Evolutionary conservation across 805 yeast genomes (phyloP).

Genomic region (Kuraishia ogatae): DNA sequence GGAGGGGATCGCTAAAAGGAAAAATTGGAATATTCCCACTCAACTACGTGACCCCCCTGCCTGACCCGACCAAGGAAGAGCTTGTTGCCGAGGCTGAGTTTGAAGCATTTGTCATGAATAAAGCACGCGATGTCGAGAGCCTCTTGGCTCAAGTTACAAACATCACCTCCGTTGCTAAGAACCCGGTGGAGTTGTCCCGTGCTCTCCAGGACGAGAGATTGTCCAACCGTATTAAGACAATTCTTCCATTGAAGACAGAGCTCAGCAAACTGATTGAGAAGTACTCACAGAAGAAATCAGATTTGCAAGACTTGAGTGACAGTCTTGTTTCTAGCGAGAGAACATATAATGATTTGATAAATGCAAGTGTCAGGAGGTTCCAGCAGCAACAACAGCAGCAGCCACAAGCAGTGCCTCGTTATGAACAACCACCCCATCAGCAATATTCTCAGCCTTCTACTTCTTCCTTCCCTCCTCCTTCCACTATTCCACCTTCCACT

Average conservation of each 20-base stretch:
- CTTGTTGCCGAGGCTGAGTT: conserved; percentile 36
- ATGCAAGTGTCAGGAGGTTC: conserved; percentile 27
- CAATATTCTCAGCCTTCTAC: background rate
- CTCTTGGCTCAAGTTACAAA: conserved; percentile 47
- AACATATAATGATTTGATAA: conserved; percentile 62
- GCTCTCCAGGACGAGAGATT: conserved; percentile 50
- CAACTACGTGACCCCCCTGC: conserved; percentile 78
- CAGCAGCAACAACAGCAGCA: conserved; percentile 2
- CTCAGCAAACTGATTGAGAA: conserved; percentile 71
- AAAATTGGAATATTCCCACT: conserved; percentile 84
- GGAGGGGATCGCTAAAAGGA: conserved; percentile 83
- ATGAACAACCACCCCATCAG: background rate
- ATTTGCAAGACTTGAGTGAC: conserved; percentile 59
- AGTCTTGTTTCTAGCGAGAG: conserved; percentile 63
- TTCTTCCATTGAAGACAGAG: conserved; percentile 65
- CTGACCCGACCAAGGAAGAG: conserved; percentile 58
- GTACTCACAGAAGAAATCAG: conserved; percentile 70
- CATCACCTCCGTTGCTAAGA: conserved; percentile 22
- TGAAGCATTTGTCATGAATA: conserved; percentile 46
- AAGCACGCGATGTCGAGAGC: conserved; percentile 56
- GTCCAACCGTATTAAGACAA: conserved; percentile 61
- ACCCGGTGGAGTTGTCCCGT: conserved; percentile 22
- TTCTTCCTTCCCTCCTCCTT: background rate
- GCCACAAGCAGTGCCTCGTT: background rate
- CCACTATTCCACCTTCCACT: background rate